Base-by-base conservation (phyloP, 2,329 filamentous ascomycete species). In the Pseudogymnoascus destructans region DNA sequence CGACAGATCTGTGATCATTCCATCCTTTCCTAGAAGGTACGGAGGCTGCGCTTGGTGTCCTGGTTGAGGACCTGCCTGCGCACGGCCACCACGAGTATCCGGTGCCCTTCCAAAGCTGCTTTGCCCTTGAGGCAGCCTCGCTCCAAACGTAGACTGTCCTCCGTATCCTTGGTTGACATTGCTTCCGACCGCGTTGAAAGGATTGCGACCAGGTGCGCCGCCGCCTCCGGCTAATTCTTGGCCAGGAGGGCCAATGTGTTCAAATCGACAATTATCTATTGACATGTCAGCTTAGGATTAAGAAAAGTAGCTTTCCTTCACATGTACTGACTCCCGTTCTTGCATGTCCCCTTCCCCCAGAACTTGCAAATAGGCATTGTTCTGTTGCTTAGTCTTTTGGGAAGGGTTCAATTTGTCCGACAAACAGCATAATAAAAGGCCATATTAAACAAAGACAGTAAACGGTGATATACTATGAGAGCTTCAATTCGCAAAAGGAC, bases 1-100 rank as follows among this genome's bases (percentile, higher is more conserved):
- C 0, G 77, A 80, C 49, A 95, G 75, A 67, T 95, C 89, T 57
- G 73, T 72, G 61, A 78, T 77, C 64, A 95, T 85, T 2, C 72
- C 73, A 0, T 80, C 79, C 59, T 67, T 69, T 36, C 66, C 60
- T 10, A 63, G 58, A 3, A 40, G 55, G 59, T 70, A 68, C 65
- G 59, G 63, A 60, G 59, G 40, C 23, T 59, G 54, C 25, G 21
- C 9, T 40, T 58, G 42, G 1, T 23, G 55, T 19, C 57, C 40
- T 33, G 55, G 32, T 59, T 58, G 49, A 59, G 36, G 19, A 1
- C 25, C 10, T 25, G 19, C 15, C 59, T 59, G 32, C 38, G 54
- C 49, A 23, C 63, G 49, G 61, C 61, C 40, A 7, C 27, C 32
- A 19, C 49, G 15, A 23, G 17, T 35, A 57, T 46, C 25, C 19